Evolutionary conservation across 2,329 filamentous ascomycete genomes (phyloP).

Genomic region (Periconia sp.): DNA sequence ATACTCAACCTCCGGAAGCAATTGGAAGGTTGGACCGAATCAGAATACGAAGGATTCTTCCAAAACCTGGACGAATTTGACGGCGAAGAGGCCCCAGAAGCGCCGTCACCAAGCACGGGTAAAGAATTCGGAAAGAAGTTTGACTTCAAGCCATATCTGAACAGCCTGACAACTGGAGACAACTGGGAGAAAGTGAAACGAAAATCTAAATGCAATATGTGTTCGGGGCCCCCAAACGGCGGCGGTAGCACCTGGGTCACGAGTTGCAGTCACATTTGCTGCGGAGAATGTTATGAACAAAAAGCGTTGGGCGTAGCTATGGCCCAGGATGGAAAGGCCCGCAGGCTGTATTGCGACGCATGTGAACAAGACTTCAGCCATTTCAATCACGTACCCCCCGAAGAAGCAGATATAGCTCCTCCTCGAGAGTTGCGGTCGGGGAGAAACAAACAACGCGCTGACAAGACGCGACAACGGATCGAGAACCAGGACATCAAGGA

Average conservation of each 20-base stretch:
- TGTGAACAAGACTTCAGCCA: constrained; percentile 35
- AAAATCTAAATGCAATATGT: constrained; percentile 48
- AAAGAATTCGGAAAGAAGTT: constrained; percentile 41
- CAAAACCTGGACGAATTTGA: constrained; percentile 4
- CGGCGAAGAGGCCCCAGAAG: constrained; percentile 8
- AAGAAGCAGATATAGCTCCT: constrained; percentile 9
- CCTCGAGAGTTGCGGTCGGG: constrained; percentile 19
- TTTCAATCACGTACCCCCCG: constrained; percentile 8
- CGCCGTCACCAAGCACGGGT: constrained; percentile 17
- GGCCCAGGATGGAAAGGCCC: constrained; percentile 7
- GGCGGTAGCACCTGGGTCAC: constrained; percentile 44
- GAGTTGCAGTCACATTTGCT: constrained; percentile 60
- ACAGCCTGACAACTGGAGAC: constrained; percentile 32
- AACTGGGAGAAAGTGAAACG: constrained; percentile 45
- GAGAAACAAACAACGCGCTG: constrained; percentile 8
- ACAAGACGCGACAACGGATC: constrained; percentile 10
- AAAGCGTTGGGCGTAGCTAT: constrained; percentile 30
- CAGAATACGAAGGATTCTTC: constrained; percentile 5
- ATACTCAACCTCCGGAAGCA: constrained; percentile 33
- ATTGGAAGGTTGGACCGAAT: constrained; percentile 25
- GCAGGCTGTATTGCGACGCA: constrained; percentile 25
- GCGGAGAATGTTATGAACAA: constrained; percentile 49
- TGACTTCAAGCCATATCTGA: constrained; percentile 47
- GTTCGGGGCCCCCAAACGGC: constrained; percentile 41
- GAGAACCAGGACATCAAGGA: constrained; percentile 32